These are phyloP conservation scores for Vigna nakashimae DNA, from an alignment of 306 rosid genomes.

Conservation along the genomic window DNA sequence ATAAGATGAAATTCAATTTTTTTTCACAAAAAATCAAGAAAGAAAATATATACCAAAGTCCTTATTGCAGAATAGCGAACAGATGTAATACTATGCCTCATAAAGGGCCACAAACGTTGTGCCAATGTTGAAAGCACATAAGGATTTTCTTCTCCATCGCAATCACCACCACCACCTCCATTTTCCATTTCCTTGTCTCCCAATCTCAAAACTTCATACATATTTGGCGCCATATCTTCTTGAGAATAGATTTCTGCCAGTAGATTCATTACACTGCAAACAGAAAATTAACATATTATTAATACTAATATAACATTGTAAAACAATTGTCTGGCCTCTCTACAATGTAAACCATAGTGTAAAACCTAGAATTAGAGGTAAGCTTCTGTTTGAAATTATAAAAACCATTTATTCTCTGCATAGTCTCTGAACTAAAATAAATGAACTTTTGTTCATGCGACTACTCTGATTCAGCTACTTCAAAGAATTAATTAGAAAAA, in stretches of 20 bases:
- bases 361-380: background rate
- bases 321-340: background rate
- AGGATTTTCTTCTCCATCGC: constrained; percentile 69
- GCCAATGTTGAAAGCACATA: constrained; percentile 79
- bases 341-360: constrained; percentile 1
- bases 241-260: constrained; percentile 98
- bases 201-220: constrained; percentile 62
- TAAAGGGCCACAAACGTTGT: constrained; percentile 97
- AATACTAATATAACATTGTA: constrained; percentile 24
- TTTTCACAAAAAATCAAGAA: background rate
- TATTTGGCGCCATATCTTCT: constrained; percentile 85
- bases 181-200: constrained; percentile 61
- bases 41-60: constrained; percentile 74
- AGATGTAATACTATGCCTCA: constrained; percentile 94
- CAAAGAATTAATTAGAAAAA: constrained; percentile 12
- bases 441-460: background rate
- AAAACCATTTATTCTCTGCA: constrained; percentile 12
- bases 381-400: background rate
- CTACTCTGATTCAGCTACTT: background rate
- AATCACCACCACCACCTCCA: constrained; percentile 58
- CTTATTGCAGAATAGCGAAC: constrained; percentile 93
- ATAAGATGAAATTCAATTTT: constrained; percentile 16
- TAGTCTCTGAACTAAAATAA: constrained; percentile 5
- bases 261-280: constrained; percentile 97
- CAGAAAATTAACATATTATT: constrained; percentile 38